These are phyloP conservation scores for Trametes coccinea DNA, from an alignment of 768 basidiomycete species.

Conservation along the genomic window DNA sequence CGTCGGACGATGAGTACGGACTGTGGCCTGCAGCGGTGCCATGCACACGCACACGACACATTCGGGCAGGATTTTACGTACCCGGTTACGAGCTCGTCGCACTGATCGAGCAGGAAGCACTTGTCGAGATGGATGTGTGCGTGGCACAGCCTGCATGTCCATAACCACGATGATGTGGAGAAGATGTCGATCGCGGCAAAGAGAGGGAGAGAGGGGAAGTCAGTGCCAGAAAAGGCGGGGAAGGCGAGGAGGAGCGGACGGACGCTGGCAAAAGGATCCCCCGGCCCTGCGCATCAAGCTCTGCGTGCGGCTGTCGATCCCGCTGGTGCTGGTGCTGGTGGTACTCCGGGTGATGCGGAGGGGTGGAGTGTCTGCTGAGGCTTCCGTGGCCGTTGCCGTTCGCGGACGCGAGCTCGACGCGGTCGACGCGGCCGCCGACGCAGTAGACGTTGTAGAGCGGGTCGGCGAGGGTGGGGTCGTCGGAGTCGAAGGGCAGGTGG, in stretches of 20 bases:
- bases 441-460: constrained; percentile 25
- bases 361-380: constrained; percentile 12
- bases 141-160: constrained; percentile 48
- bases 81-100: constrained; percentile 53
- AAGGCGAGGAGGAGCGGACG: constrained; percentile 6
- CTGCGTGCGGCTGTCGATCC: constrained; percentile 8
- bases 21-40: neutral
- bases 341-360: constrained; percentile 17
- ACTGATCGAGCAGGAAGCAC: constrained; percentile 62
- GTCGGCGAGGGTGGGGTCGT: constrained; percentile 14
- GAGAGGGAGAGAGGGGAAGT: neutral
- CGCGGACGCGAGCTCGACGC: constrained; percentile 18
- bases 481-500: constrained; percentile 18
- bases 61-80: constrained; percentile 30
- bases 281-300: constrained; percentile 24
- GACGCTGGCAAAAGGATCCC: constrained; percentile 30
- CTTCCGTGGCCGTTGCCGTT: constrained; percentile 14
- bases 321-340: neutral
- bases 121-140: constrained; percentile 70
- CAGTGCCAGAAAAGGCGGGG: constrained; percentile 1
- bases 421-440: constrained; percentile 16
- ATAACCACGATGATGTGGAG: neutral
- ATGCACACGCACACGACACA: neutral
- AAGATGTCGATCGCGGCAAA: neutral
- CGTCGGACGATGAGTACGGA: constrained; percentile 12